Conservation (phyloP, 192 early-diverging fungal species). For the Kappamyces sp. region DNA sequence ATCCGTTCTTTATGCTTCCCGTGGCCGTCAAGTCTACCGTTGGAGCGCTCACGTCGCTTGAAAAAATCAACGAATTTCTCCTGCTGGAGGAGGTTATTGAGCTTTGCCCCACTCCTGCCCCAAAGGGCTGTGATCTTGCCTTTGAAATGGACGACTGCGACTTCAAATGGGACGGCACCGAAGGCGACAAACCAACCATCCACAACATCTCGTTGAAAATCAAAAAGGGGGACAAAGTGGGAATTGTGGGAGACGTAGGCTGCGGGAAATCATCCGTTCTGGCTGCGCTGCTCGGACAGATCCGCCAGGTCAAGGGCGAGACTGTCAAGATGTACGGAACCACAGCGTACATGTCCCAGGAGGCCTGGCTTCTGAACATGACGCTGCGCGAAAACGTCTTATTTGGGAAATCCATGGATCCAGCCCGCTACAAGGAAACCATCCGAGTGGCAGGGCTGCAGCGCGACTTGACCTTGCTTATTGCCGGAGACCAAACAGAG, state of each 20-base stretch:
- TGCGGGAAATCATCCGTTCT: constrained; percentile 62
- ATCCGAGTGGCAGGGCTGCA: constrained; percentile 55
- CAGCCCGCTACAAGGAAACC: constrained; percentile 48
- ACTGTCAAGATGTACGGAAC: constrained; percentile 44
- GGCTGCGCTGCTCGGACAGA: constrained; percentile 63
- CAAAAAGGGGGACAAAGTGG: constrained; percentile 45
- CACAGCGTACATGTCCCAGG: constrained; percentile 58
- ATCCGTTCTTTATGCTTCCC: constrained; percentile 66
- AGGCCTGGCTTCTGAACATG: constrained; percentile 64
- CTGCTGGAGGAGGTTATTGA: constrained; percentile 44
- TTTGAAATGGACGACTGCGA: constrained; percentile 37
- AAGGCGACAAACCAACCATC: constrained; percentile 31
- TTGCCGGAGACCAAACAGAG: constrained; percentile 61
- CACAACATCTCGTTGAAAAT: constrained; percentile 44
- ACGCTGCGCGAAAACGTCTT: constrained; percentile 75
- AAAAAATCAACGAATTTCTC: constrained; percentile 47
- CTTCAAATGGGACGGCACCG: constrained; percentile 52
- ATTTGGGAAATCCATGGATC: constrained; percentile 63
- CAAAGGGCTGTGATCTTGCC: constrained; percentile 28
- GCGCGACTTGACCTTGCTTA: constrained; percentile 57
- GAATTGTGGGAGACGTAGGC: constrained; percentile 65
- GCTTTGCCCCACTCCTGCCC: constrained; percentile 5
- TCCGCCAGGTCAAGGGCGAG: constrained; percentile 39
- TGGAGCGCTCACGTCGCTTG: constrained; percentile 49
- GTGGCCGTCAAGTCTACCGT: constrained; percentile 49